Base-by-base conservation (phyloP, 306 rosid genomes). In the Prosopis cineraria region DNA sequence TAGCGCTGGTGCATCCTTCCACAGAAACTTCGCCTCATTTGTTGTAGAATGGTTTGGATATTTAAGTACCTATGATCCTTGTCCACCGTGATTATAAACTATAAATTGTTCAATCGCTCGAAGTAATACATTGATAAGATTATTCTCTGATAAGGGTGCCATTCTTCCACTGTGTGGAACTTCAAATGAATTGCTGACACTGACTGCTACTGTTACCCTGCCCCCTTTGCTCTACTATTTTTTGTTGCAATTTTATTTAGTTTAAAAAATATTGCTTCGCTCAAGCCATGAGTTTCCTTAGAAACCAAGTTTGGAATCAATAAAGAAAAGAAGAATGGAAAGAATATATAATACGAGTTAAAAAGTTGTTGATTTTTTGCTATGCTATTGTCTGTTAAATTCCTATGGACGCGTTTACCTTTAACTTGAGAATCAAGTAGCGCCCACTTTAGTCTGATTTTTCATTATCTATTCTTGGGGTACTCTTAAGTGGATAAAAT, bases 241-340 rank as follows among this genome's bases (percentile, higher is more conserved):
- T 11, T 43, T 16, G 47, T 3, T 10, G 16, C 3, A 43, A 25
- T 0, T 58, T 58, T 4, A 27, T 27, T 58, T 24, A 3, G 24
- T 55, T 10, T 24, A 5, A 44, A 44, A 3, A 7, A 2, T 10
- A 0, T 22, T 25, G 33, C 22, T 59, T 29, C 34, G 13, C 1
- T 12, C 27, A 53, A 3, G 20, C 4, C 12, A 53, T 45, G 43
- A 48, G 74, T 50, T 72, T 53, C 8, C 69, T 73, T 55, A 0
- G 70, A 25, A 10, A 22, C 19, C 70, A 74, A 80, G 76, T 44
- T 80, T 67, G 63, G 62, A 34, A 80, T 80, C 10, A 31, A 0
- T 2, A 9, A 64, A 3, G 8, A 11, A 3, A 24, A 13, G 2
- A 74, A 58, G n/a, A 55, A 6, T n/a, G 33, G 31, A 55, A 55